Percentiles rank a stretch among this genome's conserved stretches.
These are phyloP conservation scores for Sporopachydermia lactativora DNA, from an alignment of 805 yeast genomes.

Conservation along the genomic window DNA sequence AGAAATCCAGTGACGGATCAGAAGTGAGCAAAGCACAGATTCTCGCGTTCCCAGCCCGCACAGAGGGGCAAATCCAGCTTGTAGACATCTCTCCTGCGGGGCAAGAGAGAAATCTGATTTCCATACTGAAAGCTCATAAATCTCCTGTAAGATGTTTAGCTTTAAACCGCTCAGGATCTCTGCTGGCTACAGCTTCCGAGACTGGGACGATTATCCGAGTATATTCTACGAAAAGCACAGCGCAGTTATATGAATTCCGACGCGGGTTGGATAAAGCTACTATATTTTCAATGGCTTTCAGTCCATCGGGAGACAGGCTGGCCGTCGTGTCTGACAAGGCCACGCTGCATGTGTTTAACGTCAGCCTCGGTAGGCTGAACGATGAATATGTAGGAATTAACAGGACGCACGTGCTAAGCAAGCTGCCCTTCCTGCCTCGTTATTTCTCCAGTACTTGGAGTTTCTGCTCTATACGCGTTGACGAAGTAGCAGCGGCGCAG, in stretches of 20 bases:
- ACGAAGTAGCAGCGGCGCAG: constrained; percentile 8
- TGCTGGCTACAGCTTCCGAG: constrained; percentile 70
- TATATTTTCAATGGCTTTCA: constrained; percentile 72
- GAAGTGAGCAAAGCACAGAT: constrained; percentile 26
- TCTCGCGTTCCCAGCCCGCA: constrained; percentile 66
- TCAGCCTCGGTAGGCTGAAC: constrained; percentile 17
- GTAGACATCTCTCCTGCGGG: constrained; percentile 57
- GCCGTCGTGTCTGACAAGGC: constrained; percentile 84
- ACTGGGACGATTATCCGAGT: constrained; percentile 72
- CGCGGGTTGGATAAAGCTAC: constrained; percentile 81
- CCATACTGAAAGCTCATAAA: constrained; percentile 69
- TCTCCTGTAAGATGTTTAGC: constrained; percentile 49
- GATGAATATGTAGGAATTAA: constrained; percentile 2
- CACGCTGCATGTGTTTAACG: constrained; percentile 75
- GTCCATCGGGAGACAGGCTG: constrained; percentile 57
- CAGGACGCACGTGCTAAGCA: constrained; percentile 40
- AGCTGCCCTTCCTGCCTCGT: constrained; percentile 50
- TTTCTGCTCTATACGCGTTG: constrained; percentile 54
- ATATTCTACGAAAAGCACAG: constrained; percentile 54
- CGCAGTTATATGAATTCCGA: constrained; percentile 69
- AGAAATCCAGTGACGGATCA: constrained; percentile 6
- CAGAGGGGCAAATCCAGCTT: constrained; percentile 65
- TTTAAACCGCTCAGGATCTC: constrained; percentile 44
- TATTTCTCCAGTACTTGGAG: constrained; percentile 85
- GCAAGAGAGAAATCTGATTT: constrained; percentile 45